Evolutionary conservation across 2,329 filamentous ascomycete species (phyloP), one percentile per base, ranked within the genome.

Genomic region (Pseudogymnoascus destructans): DNA sequence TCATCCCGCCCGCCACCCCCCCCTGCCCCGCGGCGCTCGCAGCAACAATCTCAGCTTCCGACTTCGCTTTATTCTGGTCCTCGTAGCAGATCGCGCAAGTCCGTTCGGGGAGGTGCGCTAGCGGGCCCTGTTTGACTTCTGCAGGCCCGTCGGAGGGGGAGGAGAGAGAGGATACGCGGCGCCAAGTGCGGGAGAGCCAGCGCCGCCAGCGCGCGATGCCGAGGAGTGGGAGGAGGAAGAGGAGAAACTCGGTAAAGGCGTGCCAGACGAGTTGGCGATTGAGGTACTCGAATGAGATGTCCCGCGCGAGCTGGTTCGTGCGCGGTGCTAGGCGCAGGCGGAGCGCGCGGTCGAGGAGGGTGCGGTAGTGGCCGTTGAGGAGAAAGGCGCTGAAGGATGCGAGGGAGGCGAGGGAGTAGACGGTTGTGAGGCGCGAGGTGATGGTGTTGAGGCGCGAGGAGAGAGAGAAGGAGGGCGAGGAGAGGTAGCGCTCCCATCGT

Each of bases 181-280:
- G 83, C 89, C 90, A 95, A n/a, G 85, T 83, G 62, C 90, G 81
- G 17, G 81, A 78, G n/a, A 96, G 75, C 86, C 92, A 95, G 64
- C 91, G 80, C 59, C 89, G 82, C 93, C 93, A 98, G 63, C 90
- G 82, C 67, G 87, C 86, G 64, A 98, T 92, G 57, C 93, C 93
- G 40, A 98, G 87, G n/a, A 98, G 79, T 0, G 93, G 93, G n/a
- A 98, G 78, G 15, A 97, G 80, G 70, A 97, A 98, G 30, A 98
- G 80, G n/a, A 98, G 77, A 66, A 98, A 98, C 70, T 98, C 93
- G 23, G 93, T 98, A 67, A 98, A 95, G n/a, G 93, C 93, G 72
- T 98, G 93, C 93, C 93, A 98, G 35, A 98, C 93, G 9, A 98
- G 82, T 73, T 98, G 93, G 54, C 93, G 85, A 70, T 98, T 98